Evolutionary conservation across 2,329 filamentous ascomycete genomes (phyloP).

Genomic region (Colletotrichum simmondsii): DNA sequence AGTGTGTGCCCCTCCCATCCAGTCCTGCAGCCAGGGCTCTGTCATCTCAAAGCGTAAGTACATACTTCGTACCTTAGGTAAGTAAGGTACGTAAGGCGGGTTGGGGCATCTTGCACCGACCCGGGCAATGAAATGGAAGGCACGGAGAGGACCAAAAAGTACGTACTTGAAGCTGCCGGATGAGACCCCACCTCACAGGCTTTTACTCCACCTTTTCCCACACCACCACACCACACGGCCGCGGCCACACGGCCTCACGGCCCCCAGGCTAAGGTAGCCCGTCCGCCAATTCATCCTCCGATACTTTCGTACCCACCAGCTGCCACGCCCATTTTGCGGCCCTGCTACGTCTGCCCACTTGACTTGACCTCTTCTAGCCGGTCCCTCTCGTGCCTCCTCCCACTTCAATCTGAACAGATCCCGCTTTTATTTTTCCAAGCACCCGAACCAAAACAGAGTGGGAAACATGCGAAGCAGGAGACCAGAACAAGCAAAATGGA

Average conservation of each 20-base stretch:
- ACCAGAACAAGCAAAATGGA: background rate
- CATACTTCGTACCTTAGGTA: background rate
- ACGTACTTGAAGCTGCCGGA: background rate
- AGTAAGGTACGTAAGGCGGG: background rate
- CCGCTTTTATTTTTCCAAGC: slow-evolving; percentile 9
- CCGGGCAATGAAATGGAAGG: background rate
- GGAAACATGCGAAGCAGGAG: background rate
- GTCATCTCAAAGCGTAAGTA: slow-evolving; percentile 9
- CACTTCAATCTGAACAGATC: background rate
- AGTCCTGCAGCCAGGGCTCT: slow-evolving; percentile 14
- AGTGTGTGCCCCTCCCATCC: background rate
- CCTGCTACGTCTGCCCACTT: background rate
- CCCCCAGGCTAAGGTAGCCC: slow-evolving; percentile 22
- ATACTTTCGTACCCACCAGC: background rate
- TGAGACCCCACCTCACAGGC: background rate
- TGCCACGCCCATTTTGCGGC: background rate
- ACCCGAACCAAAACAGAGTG: background rate
- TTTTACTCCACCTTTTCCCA: background rate
- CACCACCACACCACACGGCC: slow-evolving; percentile 6
- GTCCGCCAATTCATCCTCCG: slow-evolving; percentile 21
- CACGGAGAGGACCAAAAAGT: background rate
- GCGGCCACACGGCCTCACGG: slow-evolving; percentile 25
- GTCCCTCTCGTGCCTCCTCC: background rate
- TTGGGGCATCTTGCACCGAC: too few relatives aligned
- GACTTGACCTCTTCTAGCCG: background rate